These are phyloP conservation scores for Streptanthus diversifolius DNA, from an alignment of 345 rosid genomes.

Conservation along the genomic window DNA sequence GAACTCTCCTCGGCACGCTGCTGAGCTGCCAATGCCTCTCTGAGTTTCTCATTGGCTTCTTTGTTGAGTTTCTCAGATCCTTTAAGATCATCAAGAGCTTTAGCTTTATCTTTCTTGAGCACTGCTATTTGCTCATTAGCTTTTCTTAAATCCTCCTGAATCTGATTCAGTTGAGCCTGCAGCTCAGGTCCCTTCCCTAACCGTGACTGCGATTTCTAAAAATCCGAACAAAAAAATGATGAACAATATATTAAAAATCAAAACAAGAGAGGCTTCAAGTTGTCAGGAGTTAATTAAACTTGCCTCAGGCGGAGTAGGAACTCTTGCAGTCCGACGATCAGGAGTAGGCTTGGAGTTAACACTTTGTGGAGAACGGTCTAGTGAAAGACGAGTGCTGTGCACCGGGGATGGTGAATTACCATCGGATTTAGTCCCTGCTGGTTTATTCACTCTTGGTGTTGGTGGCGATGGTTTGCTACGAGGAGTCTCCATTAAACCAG, in stretches of 20 bases:
- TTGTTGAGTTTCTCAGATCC: slow-evolving; percentile 57
- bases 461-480: slow-evolving; percentile 67
- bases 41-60: slow-evolving; percentile 71
- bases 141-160: slow-evolving; percentile 76
- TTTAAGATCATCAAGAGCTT: slow-evolving; percentile 68
- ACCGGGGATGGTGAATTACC: slow-evolving; percentile 55
- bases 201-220: slow-evolving; percentile 60
- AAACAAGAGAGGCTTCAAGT: not conserved
- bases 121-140: slow-evolving; percentile 62
- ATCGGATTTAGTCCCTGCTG: slow-evolving; percentile 57
- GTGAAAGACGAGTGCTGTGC: slow-evolving; percentile 57
- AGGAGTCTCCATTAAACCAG: slow-evolving; percentile 75
- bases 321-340: slow-evolving; percentile 65
- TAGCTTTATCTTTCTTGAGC: slow-evolving; percentile 76
- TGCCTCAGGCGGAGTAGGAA: slow-evolving; percentile 66
- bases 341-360: slow-evolving; percentile 56
- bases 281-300: slow-evolving; percentile 21
- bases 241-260: slow-evolving; percentile 4
- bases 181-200: slow-evolving; percentile 58
- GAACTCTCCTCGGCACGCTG: slow-evolving; percentile 84
- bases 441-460: slow-evolving; percentile 55
- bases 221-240: not conserved
- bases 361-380: slow-evolving; percentile 66
- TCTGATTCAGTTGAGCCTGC: slow-evolving; percentile 58
- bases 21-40: slow-evolving; percentile 83